A percentile compares a stretch with the other conserved stretches of the same genome.
Conservation (phyloP, 164 flowering plant species). For the Houttuynia cordata region DNA sequence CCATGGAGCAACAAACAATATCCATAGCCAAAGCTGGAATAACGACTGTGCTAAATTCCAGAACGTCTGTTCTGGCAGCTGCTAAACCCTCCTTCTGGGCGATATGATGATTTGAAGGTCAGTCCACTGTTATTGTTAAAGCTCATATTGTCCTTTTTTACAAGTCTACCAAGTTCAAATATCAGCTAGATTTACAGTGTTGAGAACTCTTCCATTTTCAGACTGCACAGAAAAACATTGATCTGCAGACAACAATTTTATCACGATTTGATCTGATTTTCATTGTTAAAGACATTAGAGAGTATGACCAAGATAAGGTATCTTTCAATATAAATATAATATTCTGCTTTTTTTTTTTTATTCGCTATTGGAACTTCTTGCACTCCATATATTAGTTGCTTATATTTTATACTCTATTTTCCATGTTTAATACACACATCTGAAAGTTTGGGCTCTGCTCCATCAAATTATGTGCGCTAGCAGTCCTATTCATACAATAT, state of each 20-base stretch:
- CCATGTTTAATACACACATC: too few relatives aligned
- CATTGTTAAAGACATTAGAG: conserved; percentile 87
- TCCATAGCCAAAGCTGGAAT: conserved; percentile 99
- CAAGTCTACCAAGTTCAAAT: background rate
- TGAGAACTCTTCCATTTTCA: conserved; percentile 19
- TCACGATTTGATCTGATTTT: conserved; percentile 96
- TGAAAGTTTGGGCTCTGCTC: too few relatives aligned
- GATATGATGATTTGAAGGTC: conserved; percentile 98
- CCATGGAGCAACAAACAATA: conserved; percentile 99
- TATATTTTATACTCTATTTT: too few relatives aligned
- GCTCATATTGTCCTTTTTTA: background rate
- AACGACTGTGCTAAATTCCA: conserved; percentile 95
- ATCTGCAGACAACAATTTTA: conserved; percentile 95
- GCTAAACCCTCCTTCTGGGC: conserved; percentile 99
- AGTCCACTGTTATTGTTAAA: background rate
- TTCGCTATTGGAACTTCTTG: background rate
- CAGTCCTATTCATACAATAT: too few relatives aligned
- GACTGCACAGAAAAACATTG: conserved; percentile 98
- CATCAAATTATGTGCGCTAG: too few relatives aligned
- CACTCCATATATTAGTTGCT: background rate
- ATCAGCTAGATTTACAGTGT: background rate
- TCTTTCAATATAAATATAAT: background rate
- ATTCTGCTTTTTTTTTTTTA: background rate
- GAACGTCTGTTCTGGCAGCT: conserved; percentile 99
- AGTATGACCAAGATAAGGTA: conserved; percentile 95